Evolutionary conservation across 768 basidiomycete genomes (phyloP), one percentile per base, ranked within the genome.

Genomic region (Serendipita sp.): DNA sequence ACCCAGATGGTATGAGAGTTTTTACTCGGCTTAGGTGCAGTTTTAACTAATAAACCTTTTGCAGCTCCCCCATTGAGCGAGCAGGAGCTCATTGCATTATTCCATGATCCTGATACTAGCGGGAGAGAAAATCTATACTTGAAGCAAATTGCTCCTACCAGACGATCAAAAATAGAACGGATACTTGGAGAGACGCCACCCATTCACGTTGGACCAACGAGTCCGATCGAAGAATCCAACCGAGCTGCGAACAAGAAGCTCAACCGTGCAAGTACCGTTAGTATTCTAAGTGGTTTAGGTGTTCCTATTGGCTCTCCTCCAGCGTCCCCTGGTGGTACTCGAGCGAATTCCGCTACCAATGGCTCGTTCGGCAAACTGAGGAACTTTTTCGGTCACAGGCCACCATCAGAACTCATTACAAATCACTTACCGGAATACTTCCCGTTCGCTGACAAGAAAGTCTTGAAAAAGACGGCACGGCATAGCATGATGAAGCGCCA

Each of bases 341-440:
- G 46, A 16, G 36, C 60, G 15, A 66, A 33, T 16, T 66, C 64
- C 18, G 43, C 66, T 3, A 62, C 40, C 23, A 53, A 43, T 31
- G 63, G 29, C 8, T 44, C 64, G 29, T 40, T 48, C 18, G 37
- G 67, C 44, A 93, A 91, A 70, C 72, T 93, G 53, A 88, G 88
- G 74, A 93, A 92, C 78, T 99, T 98, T 79, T 95, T 97, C 69
- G 96, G 95, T 15, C 96, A 97, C 70, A 88, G 96, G 44, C 96
- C 96, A 0, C 94, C 96, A 0, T 91, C 88, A 75, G 96, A 98
- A 73, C 83, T 98, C 67, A 98, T 98, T 76, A 90, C 94, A 29
- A 95, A 79, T 4, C 94, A 98, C 71, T 74, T 98, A 62, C 84
- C 87, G 18, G 94, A 96, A 66, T 99, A 88, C 77, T 99, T 99